Base-by-base conservation (phyloP, 768 basidiomycete genomes). In the Xanthoconium stramineum region DNA sequence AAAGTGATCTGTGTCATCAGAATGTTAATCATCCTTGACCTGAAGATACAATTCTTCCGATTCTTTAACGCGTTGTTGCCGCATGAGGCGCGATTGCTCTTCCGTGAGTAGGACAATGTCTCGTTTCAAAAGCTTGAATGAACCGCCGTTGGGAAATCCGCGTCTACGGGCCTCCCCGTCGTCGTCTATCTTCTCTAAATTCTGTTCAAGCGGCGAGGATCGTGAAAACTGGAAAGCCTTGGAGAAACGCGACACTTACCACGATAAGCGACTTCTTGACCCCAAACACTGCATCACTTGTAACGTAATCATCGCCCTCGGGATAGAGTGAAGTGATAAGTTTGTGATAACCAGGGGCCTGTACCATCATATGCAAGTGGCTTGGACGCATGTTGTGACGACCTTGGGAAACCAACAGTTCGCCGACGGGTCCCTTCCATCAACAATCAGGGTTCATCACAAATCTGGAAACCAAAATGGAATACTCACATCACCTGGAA, bases 311-410 rank as follows among this genome's bases (percentile, higher is more conserved):
- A 61, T 91, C 88, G 6, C 83, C 85, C 53, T 86, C 81, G 14
- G 86, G 84, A 68, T 89, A 94, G 11, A 92, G 68, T 2, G 91
- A 83, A 0, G 91, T 93, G 17, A 78, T 74, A 20, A 94, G 80
- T 43, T 81, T 86, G 65, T 84, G 84, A 69, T 78, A 92, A 32
- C 89, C 90, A 5, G 81, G 79, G 0, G 89, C 88, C 50, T 84
- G 72, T 53, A 91, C 75, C 75, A 83, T 77, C 57, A 93, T 72
- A 69, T 94, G 92, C 47, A 94, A 65, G 68, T 94, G 92, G 44
- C 82, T 89, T 12, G 92, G 92, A 14, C 92, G 79, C 75, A 84
- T 84, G 55, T 85, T 82, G 64, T 94, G 92, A 47, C 92, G 77
- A 13, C 78, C 78, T 9, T 91, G 74, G 0, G 66, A 65, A 1